Evolutionary conservation across 2,329 filamentous ascomycete genomes (phyloP), one percentile per base, ranked within the genome.

Genomic region (Metarhizium anisopliae): DNA sequence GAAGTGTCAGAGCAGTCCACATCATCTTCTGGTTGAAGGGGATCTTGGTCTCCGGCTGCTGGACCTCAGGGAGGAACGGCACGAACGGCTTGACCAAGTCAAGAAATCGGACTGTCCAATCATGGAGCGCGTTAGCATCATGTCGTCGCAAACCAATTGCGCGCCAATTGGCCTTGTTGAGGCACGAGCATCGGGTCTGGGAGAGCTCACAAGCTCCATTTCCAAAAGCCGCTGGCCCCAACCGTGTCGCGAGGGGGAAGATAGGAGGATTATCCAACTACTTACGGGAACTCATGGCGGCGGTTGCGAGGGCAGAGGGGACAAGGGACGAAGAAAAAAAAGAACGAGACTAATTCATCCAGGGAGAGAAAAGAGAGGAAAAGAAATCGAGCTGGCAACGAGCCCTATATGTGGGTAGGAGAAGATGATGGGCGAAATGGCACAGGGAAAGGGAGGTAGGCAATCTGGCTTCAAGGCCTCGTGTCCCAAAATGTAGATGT

Each of bases 1-100:
- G 81, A 67, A 99, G 84, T 63, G 94, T 97, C 73, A 93, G 85
- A 72, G 87, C 89, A 63, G 89, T 94, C 89, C 89, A 94, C 89
- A 93, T 93, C 80, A 94, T 78, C 82, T 93, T 92, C 77, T 97
- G 94, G 82, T 97, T 95, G 86, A 99, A 99, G 65, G 92, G 90
- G 58, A 96, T 87, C 82, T 96, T 97, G 74, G 92, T 96, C 80
- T 99, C 94, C 66, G 94, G 94, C 71, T 95, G 88, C 79, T 93
- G 89, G 77, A 99, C 94, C 87, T 99, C 94, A 72, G 94, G 94
- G 74, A 99, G 89, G 84, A 97, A 91, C 80, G 94, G 93, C 82
- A 95, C 90, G 75, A 99, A 99, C 72, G 94, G 94, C 80, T 99
- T 99, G 80, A 99, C 94, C 74, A 97, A 84, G 78, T 99, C 94